A percentile compares a stretch with the other conserved stretches of the same genome.
Evolutionary conservation across 306 rosid species (phyloP).

Genomic region (Casuarina cunninghamiana): DNA sequence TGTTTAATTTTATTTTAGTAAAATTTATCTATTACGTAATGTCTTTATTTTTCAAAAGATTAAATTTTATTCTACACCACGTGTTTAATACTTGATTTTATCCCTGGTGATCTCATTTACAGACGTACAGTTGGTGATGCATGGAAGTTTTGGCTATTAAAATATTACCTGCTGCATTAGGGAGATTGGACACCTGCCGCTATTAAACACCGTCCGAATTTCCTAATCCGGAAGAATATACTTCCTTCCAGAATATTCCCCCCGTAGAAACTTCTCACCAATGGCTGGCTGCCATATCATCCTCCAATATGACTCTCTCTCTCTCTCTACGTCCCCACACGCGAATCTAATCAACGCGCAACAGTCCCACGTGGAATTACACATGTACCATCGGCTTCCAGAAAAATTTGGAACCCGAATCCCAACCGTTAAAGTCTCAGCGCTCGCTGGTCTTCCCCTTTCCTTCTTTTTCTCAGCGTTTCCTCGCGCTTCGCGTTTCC

Average conservation of each 20-base stretch:
- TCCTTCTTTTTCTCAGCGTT: neutral
- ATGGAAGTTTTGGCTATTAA: no score
- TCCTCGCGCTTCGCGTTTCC: neutral
- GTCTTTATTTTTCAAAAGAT: no score
- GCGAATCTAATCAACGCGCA: slow-evolving; percentile 14
- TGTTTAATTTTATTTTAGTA: no score
- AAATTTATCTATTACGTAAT: no score
- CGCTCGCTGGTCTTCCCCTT: neutral
- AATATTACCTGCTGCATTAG: no score
- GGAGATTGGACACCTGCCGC: no score
- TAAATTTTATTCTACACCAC: no score
- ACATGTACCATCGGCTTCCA: slow-evolving; percentile 30
- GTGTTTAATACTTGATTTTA: no score
- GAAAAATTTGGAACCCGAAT: slow-evolving; percentile 22
- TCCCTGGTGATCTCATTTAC: no score
- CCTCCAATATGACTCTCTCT: neutral
- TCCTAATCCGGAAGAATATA: slow-evolving; percentile 31
- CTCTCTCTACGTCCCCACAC: slow-evolving; percentile 20
- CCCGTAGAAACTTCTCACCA: slow-evolving; percentile 5
- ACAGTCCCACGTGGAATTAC: slow-evolving; percentile 41
- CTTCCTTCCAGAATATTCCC: slow-evolving; percentile 35
- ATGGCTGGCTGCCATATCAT: slow-evolving; percentile 13
- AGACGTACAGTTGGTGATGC: no score
- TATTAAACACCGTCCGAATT: no score
- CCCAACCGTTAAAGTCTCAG: slow-evolving; percentile 22